Base-by-base conservation (phyloP, 2,329 filamentous ascomycete genomes). In the Fusarium torreyae region DNA sequence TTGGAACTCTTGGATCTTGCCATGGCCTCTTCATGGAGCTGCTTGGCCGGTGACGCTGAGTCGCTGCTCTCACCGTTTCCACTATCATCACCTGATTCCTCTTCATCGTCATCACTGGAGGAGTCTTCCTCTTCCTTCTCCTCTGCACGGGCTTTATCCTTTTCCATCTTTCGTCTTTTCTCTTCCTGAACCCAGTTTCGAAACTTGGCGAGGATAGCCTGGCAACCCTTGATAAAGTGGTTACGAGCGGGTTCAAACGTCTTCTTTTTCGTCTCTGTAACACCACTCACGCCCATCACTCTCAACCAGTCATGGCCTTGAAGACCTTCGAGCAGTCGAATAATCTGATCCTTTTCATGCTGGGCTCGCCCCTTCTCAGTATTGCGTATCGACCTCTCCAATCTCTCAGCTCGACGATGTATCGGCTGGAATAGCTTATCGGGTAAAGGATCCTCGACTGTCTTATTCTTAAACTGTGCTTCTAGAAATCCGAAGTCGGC, bases 261-360 rank as follows among this genome's bases (percentile, higher is more conserved):
- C 78, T 92, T 96, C 80, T 93, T 95, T 75, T 93, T 93, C 22
- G 89, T 89, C 75, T 98, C 94, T 0, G 94, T 97, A 38, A 97
- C 83, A 20, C 88, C 93, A 68, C 90, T 95, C 34, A 98, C 91
- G 26, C 95, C 96, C 89, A 99, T 94, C 6, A 94, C 88, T 65
- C 92, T 91, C 58, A 98, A 84, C 96, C 96, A 99, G 79, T 98
- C 96, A 60, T 92, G 93, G 4, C 95, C 93, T 77, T 94, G 92
- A 2, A 99, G 86, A 18, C 94, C 94, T 55, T 96, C 94, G 8
- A 98, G 85, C 17, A 91, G 79, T 34, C 88, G 84, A 55, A 88
- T 85, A 40, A 91, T 87, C 71, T 90, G 88, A 63, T 90, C 88
- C 70, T 86, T 88, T 71, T 91, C 89, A 81, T 91, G 89, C 70